Conservation (phyloP, 116 monocot species). For the Phalaenopsis hybrid region DNA sequence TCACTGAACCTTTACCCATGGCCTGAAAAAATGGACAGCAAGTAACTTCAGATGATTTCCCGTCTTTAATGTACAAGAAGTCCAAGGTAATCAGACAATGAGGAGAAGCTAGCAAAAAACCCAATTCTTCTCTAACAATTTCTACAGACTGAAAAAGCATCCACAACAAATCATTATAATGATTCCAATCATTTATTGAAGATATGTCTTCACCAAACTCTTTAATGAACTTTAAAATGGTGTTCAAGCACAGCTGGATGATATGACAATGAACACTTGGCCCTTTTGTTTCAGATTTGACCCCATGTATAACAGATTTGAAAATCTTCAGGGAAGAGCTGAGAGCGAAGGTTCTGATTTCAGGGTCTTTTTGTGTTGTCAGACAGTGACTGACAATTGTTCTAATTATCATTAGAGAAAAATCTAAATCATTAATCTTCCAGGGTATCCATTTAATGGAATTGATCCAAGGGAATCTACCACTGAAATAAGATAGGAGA, state of each 20-base stretch:
- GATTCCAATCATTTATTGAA: constrained; percentile 10
- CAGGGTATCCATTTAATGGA: constrained; percentile 58
- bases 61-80: constrained; percentile 26
- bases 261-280: constrained; percentile 1
- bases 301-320: constrained; percentile 36
- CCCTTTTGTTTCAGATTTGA: constrained; percentile 28
- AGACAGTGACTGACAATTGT: constrained; percentile 23
- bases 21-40: constrained; percentile 6
- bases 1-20: constrained; percentile 8
- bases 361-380: constrained; percentile 5
- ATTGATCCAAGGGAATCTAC: constrained; percentile 14
- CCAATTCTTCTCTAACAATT: constrained; percentile 32
- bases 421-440: constrained; percentile 24
- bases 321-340: constrained; percentile 42
- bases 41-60: constrained; percentile 18
- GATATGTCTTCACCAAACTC: constrained; percentile 27
- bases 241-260: constrained; percentile 18
- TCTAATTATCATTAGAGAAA: constrained; percentile 28
- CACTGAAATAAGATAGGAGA: constrained; percentile 1
- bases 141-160: constrained; percentile 31
- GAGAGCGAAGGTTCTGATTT: constrained; percentile 24
- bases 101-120: constrained; percentile 29
- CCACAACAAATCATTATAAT: constrained; percentile 13
- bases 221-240: constrained; percentile 32
- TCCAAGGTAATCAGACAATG: constrained; percentile 30